phyloP scores from a whole-genome alignment of 2,329 filamentous ascomycete species.

The Epichloe uncinata region DNA sequence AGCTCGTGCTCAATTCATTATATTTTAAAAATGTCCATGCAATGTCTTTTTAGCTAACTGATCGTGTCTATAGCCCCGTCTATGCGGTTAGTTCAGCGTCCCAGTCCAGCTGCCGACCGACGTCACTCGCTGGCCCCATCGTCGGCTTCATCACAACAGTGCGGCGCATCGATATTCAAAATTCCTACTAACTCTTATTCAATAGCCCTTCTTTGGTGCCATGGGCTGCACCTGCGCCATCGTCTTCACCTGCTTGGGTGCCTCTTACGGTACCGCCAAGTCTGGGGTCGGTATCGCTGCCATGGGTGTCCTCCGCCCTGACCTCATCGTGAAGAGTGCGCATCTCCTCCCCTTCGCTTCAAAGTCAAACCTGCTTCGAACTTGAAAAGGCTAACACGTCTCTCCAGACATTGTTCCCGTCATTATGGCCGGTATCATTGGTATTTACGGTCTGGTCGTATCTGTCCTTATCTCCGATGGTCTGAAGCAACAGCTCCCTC shows the following conservation, averaged over 20 bases:
- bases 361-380: background rate
- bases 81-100: constrained; percentile 75
- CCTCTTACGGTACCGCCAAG: constrained; percentile 97
- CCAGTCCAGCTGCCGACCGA: constrained; percentile 17
- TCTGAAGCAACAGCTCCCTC: constrained; percentile 55
- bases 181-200: constrained; percentile 20
- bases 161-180: constrained; percentile 9
- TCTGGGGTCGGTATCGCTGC: constrained; percentile 96
- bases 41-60: constrained; percentile 28
- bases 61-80: constrained; percentile 56
- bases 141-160: constrained; percentile 10
- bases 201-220: constrained; percentile 79
- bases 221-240: constrained; percentile 97
- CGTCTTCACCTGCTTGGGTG: constrained; percentile 92
- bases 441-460: constrained; percentile 90
- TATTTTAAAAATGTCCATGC: constrained; percentile 2
- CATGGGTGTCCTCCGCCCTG: constrained; percentile 95
- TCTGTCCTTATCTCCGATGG: constrained; percentile 77
- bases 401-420: constrained; percentile 87
- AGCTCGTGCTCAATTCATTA: constrained; percentile 1
- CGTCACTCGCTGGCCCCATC: constrained; percentile 14
- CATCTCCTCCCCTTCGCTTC: constrained; percentile 4
- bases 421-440: constrained; percentile 99
- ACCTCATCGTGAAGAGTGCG: constrained; percentile 99
- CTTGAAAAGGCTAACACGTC: constrained; percentile 9